These are phyloP conservation scores for Picochlorum sp. DNA, from an alignment of 139 green algal species.

Conservation along the genomic window DNA sequence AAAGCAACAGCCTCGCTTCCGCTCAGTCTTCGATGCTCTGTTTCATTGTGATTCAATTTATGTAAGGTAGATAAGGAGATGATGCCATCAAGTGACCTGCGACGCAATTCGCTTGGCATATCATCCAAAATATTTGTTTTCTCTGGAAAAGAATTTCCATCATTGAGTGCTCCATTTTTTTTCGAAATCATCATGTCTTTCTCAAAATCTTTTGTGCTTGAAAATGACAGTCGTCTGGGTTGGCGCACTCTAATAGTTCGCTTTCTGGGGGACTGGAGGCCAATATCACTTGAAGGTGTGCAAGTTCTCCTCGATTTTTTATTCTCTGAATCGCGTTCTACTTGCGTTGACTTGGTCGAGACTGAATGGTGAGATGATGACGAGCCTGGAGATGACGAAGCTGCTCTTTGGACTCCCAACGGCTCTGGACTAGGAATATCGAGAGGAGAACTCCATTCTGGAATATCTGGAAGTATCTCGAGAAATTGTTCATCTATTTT, in stretches of 20 bases:
- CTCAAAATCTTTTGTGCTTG: background rate
- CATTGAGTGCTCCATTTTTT: background rate
- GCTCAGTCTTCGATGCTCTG: conserved; percentile 1
- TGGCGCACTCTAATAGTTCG: background rate
- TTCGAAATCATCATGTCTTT: background rate
- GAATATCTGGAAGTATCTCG: too few relatives aligned
- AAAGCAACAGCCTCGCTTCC: conserved; percentile 4
- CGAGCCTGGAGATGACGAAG: background rate
- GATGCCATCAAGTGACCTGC: conserved; percentile 14
- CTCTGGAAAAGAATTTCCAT: background rate
- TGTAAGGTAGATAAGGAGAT: conserved; percentile 10
- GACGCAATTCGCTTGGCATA: conserved; percentile 13
- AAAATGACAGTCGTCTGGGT: background rate
- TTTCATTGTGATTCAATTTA: conserved; percentile 1
- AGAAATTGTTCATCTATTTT: background rate
- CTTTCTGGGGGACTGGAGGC: background rate
- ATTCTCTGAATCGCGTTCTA: too few relatives aligned
- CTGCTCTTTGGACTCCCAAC: background rate
- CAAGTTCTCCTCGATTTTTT: too few relatives aligned
- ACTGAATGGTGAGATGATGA: background rate
- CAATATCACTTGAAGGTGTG: too few relatives aligned
- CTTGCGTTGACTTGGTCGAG: background rate
- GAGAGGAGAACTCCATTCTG: background rate
- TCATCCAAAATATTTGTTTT: conserved; percentile 2
- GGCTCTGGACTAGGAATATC: background rate